Base-by-base conservation (phyloP, 2,329 filamentous ascomycete species). In the Curvularia eragrostidis region DNA sequence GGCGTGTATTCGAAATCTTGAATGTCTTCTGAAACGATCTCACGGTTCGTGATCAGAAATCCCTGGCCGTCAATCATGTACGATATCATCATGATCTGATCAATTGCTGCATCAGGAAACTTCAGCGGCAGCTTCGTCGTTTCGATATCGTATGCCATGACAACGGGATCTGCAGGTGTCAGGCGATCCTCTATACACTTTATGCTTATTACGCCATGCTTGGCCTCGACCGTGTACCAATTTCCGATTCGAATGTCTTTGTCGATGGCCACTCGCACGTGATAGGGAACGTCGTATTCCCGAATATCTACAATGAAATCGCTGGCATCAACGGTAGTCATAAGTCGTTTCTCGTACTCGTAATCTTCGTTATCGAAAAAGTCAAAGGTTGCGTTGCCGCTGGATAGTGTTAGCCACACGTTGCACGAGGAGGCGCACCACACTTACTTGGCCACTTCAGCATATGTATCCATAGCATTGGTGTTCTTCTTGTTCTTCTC, bases 31-130 rank as follows among this genome's bases (percentile, higher is more conserved):
- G 94, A 97, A 9, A 99, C 93, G 59, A 99, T 96, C 74, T 98
- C 93, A 70, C 96, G 88, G 74, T 99, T 99, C 5, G 95, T 99
- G 77, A 99, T 98, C 34, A 99, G 83, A 69, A 98, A 99, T 4
- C 95, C 95, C 78, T 97, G 93, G 0, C 95, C 96, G 69, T 99
- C 95, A 70, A 99, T 98, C 96, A 99, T 99, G 81, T 99, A 99
- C 30, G 96, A 99, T 76, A 99, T 94, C 95, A 99, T 99, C 93
- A 99, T 99, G 73, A 99, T 90, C 75, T 97, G 94, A 79, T 99
- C 95, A 62, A 97, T 89, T 3, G 93, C 86, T 1, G 95, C 89
- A 74, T 99, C 96, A 24, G 95, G 96, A 68, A 99, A 99, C 77
- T 99, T 99, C 53, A 99, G 82, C 1, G 96, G 95, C 15, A 95